Conservation (phyloP, 371 early-diverging fungal species). For the Dichotomocladium elegans region DNA sequence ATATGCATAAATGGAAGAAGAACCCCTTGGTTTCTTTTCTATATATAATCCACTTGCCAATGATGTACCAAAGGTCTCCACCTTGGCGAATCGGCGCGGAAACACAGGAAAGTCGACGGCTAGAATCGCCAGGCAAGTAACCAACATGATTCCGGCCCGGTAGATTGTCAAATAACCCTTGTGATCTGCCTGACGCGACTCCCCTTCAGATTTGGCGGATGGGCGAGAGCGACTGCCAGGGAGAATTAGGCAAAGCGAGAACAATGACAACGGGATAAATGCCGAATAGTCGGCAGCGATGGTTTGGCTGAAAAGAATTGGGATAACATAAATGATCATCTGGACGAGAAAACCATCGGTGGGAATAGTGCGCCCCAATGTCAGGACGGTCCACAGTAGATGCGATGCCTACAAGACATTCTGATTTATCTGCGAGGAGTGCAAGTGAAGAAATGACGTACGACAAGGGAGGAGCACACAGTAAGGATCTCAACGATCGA, state of each 20-base stretch:
- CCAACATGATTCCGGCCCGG: constrained; percentile 74
- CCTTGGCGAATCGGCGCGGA: constrained; percentile 89
- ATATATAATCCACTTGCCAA: constrained; percentile 52
- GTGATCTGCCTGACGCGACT: constrained; percentile 3
- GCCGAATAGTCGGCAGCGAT: constrained; percentile 29
- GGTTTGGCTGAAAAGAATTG: constrained; percentile 23
- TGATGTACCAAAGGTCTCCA: constrained; percentile 89
- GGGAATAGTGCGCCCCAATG: constrained; percentile 3
- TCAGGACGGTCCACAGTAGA: constrained; percentile 20
- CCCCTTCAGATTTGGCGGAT: constrained; percentile 9
- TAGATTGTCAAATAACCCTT: constrained; percentile 64
- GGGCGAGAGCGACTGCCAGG: background rate
- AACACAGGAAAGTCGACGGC: constrained; percentile 96
- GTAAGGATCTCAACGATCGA: constrained; percentile 57
- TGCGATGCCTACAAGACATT: constrained; percentile 22
- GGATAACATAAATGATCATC: constrained; percentile 29
- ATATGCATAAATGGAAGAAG: background rate
- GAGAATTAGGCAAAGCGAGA: constrained; percentile 2
- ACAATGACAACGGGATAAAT: constrained; percentile 21
- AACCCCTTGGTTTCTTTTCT: background rate
- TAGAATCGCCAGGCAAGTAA: constrained; percentile 81
- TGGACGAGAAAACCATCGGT: constrained; percentile 19
- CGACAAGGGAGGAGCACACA: constrained; percentile 52
- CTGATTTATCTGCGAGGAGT: constrained; percentile 6
- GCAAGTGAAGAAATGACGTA: constrained; percentile 16